phyloP scores from a whole-genome alignment of 2,329 filamentous ascomycete species.

The Apiospora rasikravindrae region DNA sequence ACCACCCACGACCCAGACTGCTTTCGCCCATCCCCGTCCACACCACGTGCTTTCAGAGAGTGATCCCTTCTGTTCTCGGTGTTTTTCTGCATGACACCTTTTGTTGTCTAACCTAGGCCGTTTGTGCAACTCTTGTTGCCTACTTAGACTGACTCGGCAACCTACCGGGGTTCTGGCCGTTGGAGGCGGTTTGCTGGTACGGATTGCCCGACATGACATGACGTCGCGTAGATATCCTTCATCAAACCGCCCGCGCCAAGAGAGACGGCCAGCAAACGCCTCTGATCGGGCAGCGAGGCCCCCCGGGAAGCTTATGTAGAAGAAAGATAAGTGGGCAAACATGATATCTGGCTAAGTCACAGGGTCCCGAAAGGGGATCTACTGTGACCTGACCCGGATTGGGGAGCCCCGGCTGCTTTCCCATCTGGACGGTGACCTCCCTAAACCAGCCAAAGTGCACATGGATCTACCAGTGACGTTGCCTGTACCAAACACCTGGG shows the following conservation, averaged over 20 bases:
- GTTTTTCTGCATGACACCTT: not conserved
- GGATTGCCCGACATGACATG: not conserved
- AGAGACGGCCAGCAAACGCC: not conserved
- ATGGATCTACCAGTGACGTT: not conserved
- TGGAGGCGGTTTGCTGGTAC: not conserved
- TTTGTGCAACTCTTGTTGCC: not conserved
- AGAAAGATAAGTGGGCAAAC: not conserved
- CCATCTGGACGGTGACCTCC: not conserved
- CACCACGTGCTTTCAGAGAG: not conserved
- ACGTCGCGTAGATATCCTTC: not conserved
- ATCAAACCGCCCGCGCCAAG: not conserved
- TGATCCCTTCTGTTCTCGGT: not conserved
- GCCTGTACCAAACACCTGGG: conserved; percentile 5
- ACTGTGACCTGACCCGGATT: not conserved
- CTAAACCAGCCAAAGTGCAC: not conserved
- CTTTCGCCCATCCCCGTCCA: not conserved
- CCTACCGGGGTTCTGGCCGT: not conserved
- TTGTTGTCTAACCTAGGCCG: not conserved
- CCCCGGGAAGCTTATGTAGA: not conserved
- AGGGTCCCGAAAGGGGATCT: not conserved
- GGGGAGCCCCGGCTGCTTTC: not conserved
- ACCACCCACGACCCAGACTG: not conserved
- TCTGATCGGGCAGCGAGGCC: not conserved
- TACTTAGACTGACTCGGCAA: not conserved
- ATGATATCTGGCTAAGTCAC: not conserved